Evolutionary conservation across 2,329 filamentous ascomycete genomes (phyloP), one percentile per base, ranked within the genome.

Genomic region (Capronia coronata): DNA sequence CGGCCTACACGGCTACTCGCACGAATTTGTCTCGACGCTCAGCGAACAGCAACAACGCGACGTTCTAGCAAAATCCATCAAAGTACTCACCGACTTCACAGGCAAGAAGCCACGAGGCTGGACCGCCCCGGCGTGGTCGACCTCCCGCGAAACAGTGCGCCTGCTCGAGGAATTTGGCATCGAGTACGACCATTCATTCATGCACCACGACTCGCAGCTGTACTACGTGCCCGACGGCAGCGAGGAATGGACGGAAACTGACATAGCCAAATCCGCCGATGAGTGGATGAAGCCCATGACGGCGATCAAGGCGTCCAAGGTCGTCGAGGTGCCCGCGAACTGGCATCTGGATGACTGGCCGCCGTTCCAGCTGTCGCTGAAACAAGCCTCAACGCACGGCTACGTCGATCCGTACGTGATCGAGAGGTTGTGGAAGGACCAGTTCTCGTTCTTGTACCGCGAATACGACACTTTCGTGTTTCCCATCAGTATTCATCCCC

Each of bases 331-430:
- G 23, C 71, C 72, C 1, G 68, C 69, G 13, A 72, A 69, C 43
- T 75, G 71, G 71, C 66, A 73, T 52, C 52, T 70, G 1, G 72
- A 75, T 56, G 72, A 75, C 55, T 74, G 71, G 71, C 71, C 70
- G 41, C 67, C 69, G 1, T 64, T 71, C 49, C 67, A 58, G 62
- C 64, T 21, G 64, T 59, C 35, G 61, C 65, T 13, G 47, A 47
- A 27, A 29, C 55, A 19, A 41, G 72, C 52, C n/a, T 29, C 40
- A 4, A 44, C 43, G 13, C 27, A 50, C 9, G 57, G 57, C 16
- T 59, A 49, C 21, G 44, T 58, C n/a, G 52, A 74, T 51, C 65
- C 70, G 1, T 59, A 63, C 7, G 61, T 63, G 13, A 65, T 75
- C 9, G 68, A 73, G 55, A 61, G 63, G 37, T 56, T 71, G 22